A percentile compares a stretch with the other conserved stretches of the same genome.
Conservation (phyloP, 2,329 filamentous ascomycete genomes). For the Diaporthe destruens region DNA sequence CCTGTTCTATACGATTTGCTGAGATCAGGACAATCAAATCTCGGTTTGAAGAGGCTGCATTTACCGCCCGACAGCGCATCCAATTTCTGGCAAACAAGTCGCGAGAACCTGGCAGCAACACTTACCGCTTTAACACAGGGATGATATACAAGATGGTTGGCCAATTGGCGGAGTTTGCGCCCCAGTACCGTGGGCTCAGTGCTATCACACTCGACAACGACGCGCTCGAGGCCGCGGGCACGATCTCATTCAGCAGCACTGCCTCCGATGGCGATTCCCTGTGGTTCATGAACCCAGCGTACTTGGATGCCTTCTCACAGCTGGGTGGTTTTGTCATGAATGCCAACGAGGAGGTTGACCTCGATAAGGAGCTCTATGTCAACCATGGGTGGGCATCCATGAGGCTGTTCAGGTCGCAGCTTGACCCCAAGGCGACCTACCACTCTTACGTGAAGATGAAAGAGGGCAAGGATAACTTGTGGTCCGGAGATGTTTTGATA, state of each 20-base stretch:
- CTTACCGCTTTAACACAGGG: conserved; percentile 11
- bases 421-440: conserved; percentile 7
- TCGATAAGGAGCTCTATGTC: conserved; percentile 21
- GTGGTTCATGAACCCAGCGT: conserved; percentile 11
- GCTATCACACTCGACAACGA: conserved; percentile 16
- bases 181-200: not conserved
- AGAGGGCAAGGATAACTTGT: not conserved
- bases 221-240: conserved; percentile 6
- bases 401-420: not conserved
- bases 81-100: not conserved
- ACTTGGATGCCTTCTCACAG: conserved; percentile 24
- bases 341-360: conserved; percentile 15
- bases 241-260: conserved; percentile 6
- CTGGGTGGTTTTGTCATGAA: conserved; percentile 32
- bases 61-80: not conserved
- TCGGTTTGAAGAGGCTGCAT: conserved; percentile 1
- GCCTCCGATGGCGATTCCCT: not conserved
- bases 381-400: conserved; percentile 29
- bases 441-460: conserved; percentile 10
- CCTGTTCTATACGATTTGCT: not conserved
- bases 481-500: conserved; percentile 21
- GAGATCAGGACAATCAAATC: not conserved
- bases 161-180: conserved; percentile 15
- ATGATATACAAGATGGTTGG: conserved; percentile 32
- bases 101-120: not conserved